These are phyloP conservation scores for Nemania diffusa DNA, from an alignment of 2,329 filamentous ascomycete genomes.

Conservation along the genomic window DNA sequence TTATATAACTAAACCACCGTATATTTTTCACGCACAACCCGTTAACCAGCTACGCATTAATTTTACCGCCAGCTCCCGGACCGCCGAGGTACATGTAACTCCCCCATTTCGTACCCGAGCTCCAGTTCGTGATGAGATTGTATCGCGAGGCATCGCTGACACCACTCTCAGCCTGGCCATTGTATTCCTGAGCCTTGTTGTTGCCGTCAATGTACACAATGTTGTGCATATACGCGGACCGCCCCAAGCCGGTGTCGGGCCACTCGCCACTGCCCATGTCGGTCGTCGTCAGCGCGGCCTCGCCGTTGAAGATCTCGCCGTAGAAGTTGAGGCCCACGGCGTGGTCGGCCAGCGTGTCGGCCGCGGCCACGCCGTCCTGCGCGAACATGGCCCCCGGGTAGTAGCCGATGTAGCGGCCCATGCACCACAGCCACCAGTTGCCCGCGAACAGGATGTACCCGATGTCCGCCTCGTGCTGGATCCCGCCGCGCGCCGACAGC, in stretches of 20 bases:
- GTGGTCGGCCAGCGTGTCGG: conserved; percentile 35
- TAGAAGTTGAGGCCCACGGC: conserved; percentile 33
- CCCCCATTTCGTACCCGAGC: conserved; percentile 29
- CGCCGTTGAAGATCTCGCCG: conserved; percentile 38
- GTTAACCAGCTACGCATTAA: conserved; percentile 21
- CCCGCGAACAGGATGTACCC: conserved; percentile 32
- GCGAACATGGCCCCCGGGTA: conserved; percentile 36
- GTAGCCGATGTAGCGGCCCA: conserved; percentile 36
- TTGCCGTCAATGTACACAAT: conserved; percentile 21
- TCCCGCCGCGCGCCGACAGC: conserved; percentile 25
- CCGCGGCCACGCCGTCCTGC: conserved; percentile 24
- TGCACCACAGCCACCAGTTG: conserved; percentile 37
- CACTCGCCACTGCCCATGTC: conserved; percentile 39
- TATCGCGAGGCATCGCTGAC: conserved; percentile 31
- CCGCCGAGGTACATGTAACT: conserved; percentile 37
- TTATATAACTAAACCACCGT: no score
- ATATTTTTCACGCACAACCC: no score
- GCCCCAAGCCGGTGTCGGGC: conserved; percentile 30
- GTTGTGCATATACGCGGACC: conserved; percentile 37
- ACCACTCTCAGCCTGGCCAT: conserved; percentile 29
- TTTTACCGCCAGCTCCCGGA: conserved; percentile 32
- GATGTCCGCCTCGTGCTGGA: conserved; percentile 36
- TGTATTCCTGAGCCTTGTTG: conserved; percentile 24
- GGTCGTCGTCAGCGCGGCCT: conserved; percentile 27
- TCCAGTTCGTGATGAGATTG: conserved; percentile 29